Conservation (phyloP, 2,329 filamentous ascomycete species). For the Gnomoniopsis sp. region DNA sequence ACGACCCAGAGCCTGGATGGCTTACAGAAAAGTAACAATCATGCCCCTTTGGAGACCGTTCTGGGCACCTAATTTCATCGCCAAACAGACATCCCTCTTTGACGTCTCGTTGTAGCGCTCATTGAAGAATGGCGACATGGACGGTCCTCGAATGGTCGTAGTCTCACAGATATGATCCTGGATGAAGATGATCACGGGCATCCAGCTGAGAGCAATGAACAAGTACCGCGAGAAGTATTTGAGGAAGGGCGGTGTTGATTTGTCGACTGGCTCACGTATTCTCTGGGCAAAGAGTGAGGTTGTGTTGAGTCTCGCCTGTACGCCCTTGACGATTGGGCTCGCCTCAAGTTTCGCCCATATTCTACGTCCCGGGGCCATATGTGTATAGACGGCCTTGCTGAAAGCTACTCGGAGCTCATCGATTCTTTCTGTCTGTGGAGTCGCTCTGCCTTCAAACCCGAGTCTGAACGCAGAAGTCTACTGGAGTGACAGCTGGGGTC, state of each 20-base stretch:
- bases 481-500: not conserved
- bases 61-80: conserved; percentile 56
- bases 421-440: not conserved
- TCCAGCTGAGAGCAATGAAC: conserved; percentile 55
- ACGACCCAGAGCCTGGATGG: not conserved
- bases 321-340: not conserved
- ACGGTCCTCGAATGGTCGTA: conserved; percentile 56
- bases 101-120: conserved; percentile 57
- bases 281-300: not conserved
- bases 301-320: conserved; percentile 10
- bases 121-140: conserved; percentile 78
- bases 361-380: conserved; percentile 10
- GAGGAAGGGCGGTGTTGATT: conserved; percentile 22
- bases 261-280: not conserved
- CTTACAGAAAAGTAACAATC: conserved; percentile 67
- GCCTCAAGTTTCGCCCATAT: conserved; percentile 12
- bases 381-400: not conserved
- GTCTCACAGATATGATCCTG: conserved; percentile 59
- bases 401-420: not conserved
- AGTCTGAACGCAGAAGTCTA: too few relatives aligned
- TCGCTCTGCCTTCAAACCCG: not conserved
- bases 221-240: conserved; percentile 42
- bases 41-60: conserved; percentile 65
- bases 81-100: conserved; percentile 53
- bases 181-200: conserved; percentile 60